These are phyloP conservation scores for Nakaseomyces delphensis DNA, from an alignment of 1,139 yeast genomes.

Conservation along the genomic window DNA sequence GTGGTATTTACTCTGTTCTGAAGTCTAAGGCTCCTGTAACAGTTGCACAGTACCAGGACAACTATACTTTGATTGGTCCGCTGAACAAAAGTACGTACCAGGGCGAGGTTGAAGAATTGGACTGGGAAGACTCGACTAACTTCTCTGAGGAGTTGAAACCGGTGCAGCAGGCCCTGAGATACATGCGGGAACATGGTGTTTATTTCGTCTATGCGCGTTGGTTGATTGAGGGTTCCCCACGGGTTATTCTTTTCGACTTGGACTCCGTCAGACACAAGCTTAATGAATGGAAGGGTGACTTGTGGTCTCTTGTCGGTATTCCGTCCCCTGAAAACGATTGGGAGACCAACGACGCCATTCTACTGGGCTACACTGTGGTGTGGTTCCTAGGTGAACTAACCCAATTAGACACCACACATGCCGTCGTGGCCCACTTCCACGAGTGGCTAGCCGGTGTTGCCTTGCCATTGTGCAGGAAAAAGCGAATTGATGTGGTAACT, in stretches of 20 bases:
- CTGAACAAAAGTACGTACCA: conserved; percentile 70
- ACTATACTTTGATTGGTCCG: conserved; percentile 83
- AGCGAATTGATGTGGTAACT: conserved; percentile 86
- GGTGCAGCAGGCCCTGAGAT: conserved; percentile 36
- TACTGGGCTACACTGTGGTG: conserved; percentile 85
- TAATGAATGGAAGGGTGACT: conserved; percentile 87
- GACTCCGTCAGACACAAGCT: conserved; percentile 58
- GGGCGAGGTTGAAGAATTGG: conserved; percentile 83
- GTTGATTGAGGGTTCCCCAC: conserved; percentile 97
- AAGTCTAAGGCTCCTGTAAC: conserved; percentile 96
- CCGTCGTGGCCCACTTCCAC: conserved; percentile 88
- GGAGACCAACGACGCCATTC: conserved; percentile 84
- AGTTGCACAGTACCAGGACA: conserved; percentile 79
- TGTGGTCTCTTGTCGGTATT: conserved; percentile 87
- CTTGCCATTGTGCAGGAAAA: conserved; percentile 78
- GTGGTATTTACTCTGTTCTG: conserved; percentile 92
- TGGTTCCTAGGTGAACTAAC: conserved; percentile 97
- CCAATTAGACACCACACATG: conserved; percentile 69
- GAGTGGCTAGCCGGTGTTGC: conserved; percentile 98
- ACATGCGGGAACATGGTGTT: conserved; percentile 69
- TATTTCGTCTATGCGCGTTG: conserved; percentile 83
- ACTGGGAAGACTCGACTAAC: conserved; percentile 52
- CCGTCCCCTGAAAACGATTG: conserved; percentile 84
- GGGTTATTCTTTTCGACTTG: conserved; percentile 78
- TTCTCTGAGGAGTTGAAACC: conserved; percentile 29